These are phyloP conservation scores for Ophiostoma quercus DNA, from an alignment of 2,329 filamentous ascomycete species.

Conservation along the genomic window DNA sequence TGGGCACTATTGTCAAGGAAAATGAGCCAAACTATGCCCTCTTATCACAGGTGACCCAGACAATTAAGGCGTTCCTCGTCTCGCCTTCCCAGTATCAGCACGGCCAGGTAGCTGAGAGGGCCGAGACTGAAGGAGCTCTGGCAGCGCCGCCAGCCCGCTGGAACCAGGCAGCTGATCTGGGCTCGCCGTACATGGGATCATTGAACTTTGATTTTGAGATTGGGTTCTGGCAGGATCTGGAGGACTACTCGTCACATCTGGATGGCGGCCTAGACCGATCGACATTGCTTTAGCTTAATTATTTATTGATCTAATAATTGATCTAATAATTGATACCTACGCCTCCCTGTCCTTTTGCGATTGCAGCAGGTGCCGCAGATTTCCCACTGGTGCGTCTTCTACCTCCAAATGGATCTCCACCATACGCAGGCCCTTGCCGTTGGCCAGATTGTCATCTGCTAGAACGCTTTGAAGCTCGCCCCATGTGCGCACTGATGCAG, in stretches of 20 bases:
- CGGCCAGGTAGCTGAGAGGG: not conserved
- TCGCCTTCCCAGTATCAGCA: slow-evolving; percentile 4
- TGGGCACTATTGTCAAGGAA: slow-evolving; percentile 14
- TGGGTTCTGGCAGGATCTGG: slow-evolving; percentile 12
- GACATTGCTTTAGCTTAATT: not conserved
- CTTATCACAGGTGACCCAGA: slow-evolving; percentile 14
- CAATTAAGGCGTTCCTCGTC: slow-evolving; percentile 4
- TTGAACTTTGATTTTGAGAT: slow-evolving; percentile 11
- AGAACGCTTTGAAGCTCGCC: not conserved
- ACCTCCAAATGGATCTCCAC: slow-evolving; percentile 13
- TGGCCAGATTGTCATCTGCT: not conserved
- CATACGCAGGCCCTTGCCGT: slow-evolving; percentile 10
- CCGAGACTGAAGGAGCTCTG: slow-evolving; percentile 1
- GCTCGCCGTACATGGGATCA: slow-evolving; percentile 7
- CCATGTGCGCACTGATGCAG: slow-evolving; percentile 12
- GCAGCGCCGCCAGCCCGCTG: not conserved
- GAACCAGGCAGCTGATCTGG: not conserved
- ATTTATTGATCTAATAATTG: not conserved
- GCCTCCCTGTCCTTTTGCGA: not conserved
- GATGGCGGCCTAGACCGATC: not conserved
- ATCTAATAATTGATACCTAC: not conserved
- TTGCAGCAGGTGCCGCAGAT: not conserved
- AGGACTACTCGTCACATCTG: slow-evolving; percentile 7
- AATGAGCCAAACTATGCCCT: slow-evolving; percentile 16
- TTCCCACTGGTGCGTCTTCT: slow-evolving; percentile 6